Evolutionary conservation across 2,329 filamentous ascomycete species (phyloP), one percentile per base, ranked within the genome.

Genomic region (Fusarium sp.): DNA sequence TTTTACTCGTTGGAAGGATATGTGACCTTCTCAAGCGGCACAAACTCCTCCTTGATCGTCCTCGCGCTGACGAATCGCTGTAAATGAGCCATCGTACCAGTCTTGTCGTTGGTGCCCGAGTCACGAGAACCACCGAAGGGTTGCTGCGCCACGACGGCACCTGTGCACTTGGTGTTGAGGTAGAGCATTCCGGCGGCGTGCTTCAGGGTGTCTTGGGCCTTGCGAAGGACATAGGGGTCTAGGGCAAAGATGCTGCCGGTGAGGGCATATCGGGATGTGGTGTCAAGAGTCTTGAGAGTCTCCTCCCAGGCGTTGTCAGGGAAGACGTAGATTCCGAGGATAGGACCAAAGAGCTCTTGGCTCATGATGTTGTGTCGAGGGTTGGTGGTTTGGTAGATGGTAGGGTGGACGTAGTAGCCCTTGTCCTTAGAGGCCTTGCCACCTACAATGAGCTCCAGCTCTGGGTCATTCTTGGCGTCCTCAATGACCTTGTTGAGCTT

Each of bases 191-290:
- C 91, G 0, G 90, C 90, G 0, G 88, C 81, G 73, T 92, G 86
- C 56, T 89, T 83, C 44, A 93, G 80, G 46, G 82, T 84, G 58
- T 91, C 85, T 76, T 92, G 89, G 0, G 90, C 91, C 53, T 83
- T 83, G 16, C 87, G 83, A 42, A 92, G 81, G 4, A 84, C 89
- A 9, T 83, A 79, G 13, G 90, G 81, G 75, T 92, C 89, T 60
- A 84, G 80, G 1, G 90, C 89, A 76, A 93, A 93, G 34, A 93
- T 83, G 51, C 89, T 85, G 4, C 91, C 91, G 0, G 91, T 93
- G 23, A 93, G 82, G 11, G 72, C 73, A 9, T 73, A 73, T 8
- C 67, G 59, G 1, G 70, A 70, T 1, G 70, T 73, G 2, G 64
- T 69, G 29, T 73, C 67, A 2, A 73, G 29, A 0, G 62, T 61